Evolutionary conservation across 371 early-diverging fungal genomes (phyloP), one percentile per base, ranked within the genome.

Genomic region (Apophysomyces ossiformis): DNA sequence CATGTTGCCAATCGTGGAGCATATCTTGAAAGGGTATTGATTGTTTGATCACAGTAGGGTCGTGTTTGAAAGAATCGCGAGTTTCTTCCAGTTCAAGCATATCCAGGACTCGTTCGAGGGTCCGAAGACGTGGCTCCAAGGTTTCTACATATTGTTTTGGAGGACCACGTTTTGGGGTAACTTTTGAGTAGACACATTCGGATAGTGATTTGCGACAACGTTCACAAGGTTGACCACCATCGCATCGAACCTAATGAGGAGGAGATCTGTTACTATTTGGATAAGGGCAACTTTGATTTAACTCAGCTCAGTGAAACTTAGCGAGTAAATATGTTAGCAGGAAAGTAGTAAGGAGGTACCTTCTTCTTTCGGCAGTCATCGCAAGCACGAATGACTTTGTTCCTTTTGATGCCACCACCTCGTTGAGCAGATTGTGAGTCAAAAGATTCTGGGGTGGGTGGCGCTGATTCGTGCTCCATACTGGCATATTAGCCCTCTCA

Each of bases 361-460:
- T 82, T 82, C 72, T 74, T 68, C 68, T 77, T 79, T 59, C 83
- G 72, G 70, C 83, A 82, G 54, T 77, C 83, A 60, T 79, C 78
- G 60, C 83, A 82, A n/a, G 83, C 83, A 57, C 76, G 70, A 56
- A 76, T 77, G 46, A 78, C 75, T 71, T 82, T 82, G 67, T 76
- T 79, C 59, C 78, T 57, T 50, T 79, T 79, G 45, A 65, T 66
- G 45, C 72, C 75, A 58, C 67, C 69, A 58, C 60, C 68, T 18
- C 54, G 54, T 50, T 50, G 54, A 21, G 54, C 8, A 21, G 54
- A 50, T 50, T 50, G 54, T 21, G 54, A 50, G 54, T 50, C 54
- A 50, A 50, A 50, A 50, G 54, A 50, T 50, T 50, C 54, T 50
- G 54, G 54, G 21, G 54, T 50, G 16, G 54, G 54, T 50, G 54